These are phyloP conservation scores for Corniculantispora saksenae DNA, from an alignment of 2,329 filamentous ascomycete species.

Conservation along the genomic window DNA sequence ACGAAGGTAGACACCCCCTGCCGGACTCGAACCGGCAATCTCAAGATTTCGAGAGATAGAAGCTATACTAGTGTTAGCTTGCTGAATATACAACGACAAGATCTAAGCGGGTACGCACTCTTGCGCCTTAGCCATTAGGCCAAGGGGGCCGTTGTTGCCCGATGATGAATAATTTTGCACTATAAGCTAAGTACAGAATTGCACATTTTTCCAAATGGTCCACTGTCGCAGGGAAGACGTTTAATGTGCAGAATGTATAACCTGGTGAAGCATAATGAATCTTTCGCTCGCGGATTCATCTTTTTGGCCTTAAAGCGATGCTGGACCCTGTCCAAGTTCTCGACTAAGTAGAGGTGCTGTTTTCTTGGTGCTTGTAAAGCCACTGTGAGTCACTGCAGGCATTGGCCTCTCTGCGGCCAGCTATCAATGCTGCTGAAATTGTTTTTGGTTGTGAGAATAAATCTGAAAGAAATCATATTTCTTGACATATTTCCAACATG, in stretches of 20 bases:
- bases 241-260: neutral
- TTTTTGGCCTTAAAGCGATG: too few relatives aligned
- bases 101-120: slow-evolving; percentile 18
- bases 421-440: too few relatives aligned
- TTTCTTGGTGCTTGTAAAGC: too few relatives aligned
- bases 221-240: neutral
- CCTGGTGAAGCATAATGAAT: too few relatives aligned
- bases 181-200: neutral
- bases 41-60: slow-evolving; percentile 19
- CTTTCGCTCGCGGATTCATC: too few relatives aligned
- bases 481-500: too few relatives aligned
- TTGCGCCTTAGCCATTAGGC: slow-evolving; percentile 21
- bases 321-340: too few relatives aligned
- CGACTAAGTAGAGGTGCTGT: too few relatives aligned
- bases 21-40: slow-evolving; percentile 21
- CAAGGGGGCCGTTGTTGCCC: slow-evolving; percentile 17
- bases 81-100: slow-evolving; percentile 14
- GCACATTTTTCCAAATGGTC: neutral
- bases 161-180: neutral
- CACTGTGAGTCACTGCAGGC: too few relatives aligned
- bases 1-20: slow-evolving; percentile 13
- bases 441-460: too few relatives aligned
- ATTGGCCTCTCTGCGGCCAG: too few relatives aligned
- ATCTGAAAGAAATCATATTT: too few relatives aligned
- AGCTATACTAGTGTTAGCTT: slow-evolving; percentile 8